These are phyloP conservation scores for Solanum hybrid DNA, from an alignment of 305 asterid species.

Conservation along the genomic window DNA sequence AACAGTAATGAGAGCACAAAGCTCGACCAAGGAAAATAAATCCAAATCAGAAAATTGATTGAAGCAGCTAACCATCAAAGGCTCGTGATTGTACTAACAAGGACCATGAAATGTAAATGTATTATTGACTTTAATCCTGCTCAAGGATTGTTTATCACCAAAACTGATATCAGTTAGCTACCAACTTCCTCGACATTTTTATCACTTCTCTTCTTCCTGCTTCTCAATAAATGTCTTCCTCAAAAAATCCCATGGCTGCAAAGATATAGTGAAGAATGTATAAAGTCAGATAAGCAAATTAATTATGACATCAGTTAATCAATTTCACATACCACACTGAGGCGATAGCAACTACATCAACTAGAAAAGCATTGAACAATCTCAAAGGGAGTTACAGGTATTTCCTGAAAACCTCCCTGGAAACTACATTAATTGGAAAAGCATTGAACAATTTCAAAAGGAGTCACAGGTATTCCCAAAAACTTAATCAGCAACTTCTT, in stretches of 20 bases:
- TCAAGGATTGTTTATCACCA: conserved; percentile 24
- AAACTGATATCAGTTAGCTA: conserved; percentile 13
- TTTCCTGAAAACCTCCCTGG: neutral
- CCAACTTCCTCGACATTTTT: conserved; percentile 10
- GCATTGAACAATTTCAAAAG: neutral
- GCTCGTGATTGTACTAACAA: conserved; percentile 3
- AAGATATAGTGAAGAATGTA: neutral
- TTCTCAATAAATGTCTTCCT: conserved; percentile 74
- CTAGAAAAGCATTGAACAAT: neutral
- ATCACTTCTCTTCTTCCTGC: conserved; percentile 48
- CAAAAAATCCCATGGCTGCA: conserved; percentile 84
- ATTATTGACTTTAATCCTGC: conserved; percentile 25
- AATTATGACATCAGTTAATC: neutral
- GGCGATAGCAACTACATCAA: neutral
- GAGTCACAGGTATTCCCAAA: neutral
- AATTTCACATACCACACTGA: neutral
- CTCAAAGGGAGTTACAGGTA: neutral
- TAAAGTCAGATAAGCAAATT: neutral
- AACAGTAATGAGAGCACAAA: neutral
- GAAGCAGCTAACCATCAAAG: neutral
- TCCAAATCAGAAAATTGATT: neutral
- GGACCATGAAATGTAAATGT: conserved; percentile 4
- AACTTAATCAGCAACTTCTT: neutral
- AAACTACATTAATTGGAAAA: neutral
- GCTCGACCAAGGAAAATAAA: neutral